Percentiles rank a stretch among this genome's conserved stretches.
phyloP scores from a whole-genome alignment of 345 rosid species.

The Eucalyptus regnans region DNA sequence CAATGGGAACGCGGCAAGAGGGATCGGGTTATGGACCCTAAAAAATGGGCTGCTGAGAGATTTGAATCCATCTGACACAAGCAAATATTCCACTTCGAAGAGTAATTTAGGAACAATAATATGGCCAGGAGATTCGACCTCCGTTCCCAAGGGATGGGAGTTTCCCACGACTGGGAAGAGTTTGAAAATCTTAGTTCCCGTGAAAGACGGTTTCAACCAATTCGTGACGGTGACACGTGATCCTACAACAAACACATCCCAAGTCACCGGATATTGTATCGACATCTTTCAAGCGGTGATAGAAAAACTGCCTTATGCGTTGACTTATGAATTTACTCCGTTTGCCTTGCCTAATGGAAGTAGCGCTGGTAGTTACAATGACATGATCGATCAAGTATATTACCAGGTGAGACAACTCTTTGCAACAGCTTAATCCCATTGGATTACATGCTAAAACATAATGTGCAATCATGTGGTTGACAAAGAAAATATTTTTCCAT shows the following conservation, averaged over 20 bases:
- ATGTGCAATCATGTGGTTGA: neutral
- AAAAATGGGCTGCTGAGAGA: neutral
- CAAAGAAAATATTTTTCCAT: neutral
- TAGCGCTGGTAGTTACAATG: neutral
- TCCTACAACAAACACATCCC: neutral
- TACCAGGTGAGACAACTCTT: neutral
- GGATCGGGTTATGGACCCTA: neutral
- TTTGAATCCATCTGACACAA: accelerated
- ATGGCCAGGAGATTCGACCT: neutral
- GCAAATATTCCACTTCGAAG: neutral
- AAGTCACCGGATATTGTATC: neutral
- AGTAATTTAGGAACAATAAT: too few species aligned
- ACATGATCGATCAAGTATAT: neutral
- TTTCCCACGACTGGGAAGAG: neutral
- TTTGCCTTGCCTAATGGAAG: neutral
- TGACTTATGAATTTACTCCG: neutral
- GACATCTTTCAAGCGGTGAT: neutral
- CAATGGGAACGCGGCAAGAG: neutral
- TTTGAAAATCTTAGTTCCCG: neutral
- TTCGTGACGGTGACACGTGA: neutral
- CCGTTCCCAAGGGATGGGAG: neutral
- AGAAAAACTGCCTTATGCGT: neutral
- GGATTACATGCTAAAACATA: neutral
- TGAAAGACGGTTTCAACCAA: neutral
- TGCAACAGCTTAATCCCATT: accelerated